phyloP scores from a whole-genome alignment of 495 filamentous ascomycete species.

The Podospora fimiseda region DNA sequence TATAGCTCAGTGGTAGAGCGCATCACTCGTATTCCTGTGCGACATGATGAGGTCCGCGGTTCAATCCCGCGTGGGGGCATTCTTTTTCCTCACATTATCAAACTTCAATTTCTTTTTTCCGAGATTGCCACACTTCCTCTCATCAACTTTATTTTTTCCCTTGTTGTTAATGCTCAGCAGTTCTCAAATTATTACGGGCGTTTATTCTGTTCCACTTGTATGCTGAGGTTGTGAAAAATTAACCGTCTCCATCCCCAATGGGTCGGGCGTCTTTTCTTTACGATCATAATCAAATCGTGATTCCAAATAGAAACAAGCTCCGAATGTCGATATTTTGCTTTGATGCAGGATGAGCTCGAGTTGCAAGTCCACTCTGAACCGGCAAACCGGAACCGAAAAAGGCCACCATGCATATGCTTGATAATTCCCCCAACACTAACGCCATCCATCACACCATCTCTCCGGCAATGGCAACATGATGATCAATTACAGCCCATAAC shows the following conservation, averaged over 20 bases:
- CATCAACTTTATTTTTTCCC: no score
- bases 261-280: no score
- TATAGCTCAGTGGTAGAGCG: constrained; percentile 9
- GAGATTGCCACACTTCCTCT: background rate
- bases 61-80: constrained; percentile 8
- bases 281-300: no score
- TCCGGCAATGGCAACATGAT: constrained; percentile 3
- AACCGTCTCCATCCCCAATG: no score
- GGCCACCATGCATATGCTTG: background rate
- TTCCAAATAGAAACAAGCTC: no score
- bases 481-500: background rate
- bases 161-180: no score
- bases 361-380: no score
- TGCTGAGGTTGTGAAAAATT: no score
- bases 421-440: background rate
- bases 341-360: no score
- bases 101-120: background rate
- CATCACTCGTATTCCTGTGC: constrained; percentile 4
- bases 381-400: background rate
- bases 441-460: background rate
- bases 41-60: constrained; percentile 8
- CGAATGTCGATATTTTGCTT: no score
- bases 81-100: background rate
- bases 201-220: no score
- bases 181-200: no score